A percentile compares a stretch with the other conserved stretches of the same genome.
phyloP scores from a whole-genome alignment of 1,284 basidiomycete genomes.

The Malassezia furfur region DNA sequence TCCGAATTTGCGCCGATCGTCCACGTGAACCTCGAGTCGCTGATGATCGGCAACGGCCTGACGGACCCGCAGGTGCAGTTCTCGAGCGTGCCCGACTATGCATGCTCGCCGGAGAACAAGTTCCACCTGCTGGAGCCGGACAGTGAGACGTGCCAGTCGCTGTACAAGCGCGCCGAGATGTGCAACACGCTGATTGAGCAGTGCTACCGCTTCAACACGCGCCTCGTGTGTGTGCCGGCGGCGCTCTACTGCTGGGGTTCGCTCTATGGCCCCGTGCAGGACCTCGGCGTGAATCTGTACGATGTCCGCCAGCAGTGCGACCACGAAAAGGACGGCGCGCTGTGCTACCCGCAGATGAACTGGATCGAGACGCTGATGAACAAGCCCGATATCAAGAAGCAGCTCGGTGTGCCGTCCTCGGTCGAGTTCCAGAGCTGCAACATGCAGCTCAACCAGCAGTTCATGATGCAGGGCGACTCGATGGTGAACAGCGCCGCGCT shows the following conservation, averaged over 20 bases:
- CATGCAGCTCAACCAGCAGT: slow-evolving; percentile 58
- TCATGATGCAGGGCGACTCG: slow-evolving; percentile 65
- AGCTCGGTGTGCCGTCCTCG: slow-evolving; percentile 60
- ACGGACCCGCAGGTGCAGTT: slow-evolving; percentile 47
- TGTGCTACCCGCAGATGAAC: slow-evolving; percentile 56
- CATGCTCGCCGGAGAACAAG: slow-evolving; percentile 53
- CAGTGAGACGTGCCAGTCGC: slow-evolving; percentile 59
- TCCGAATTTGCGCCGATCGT: slow-evolving; percentile 21
- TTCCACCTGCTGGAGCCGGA: slow-evolving; percentile 63
- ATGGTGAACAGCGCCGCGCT: slow-evolving; percentile 67
- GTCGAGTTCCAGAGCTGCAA: slow-evolving; percentile 57
- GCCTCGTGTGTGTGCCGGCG: slow-evolving; percentile 55
- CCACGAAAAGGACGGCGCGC: slow-evolving; percentile 57
- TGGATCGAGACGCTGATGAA: slow-evolving; percentile 50
- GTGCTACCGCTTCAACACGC: slow-evolving; percentile 43
- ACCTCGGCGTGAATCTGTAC: slow-evolving; percentile 56
- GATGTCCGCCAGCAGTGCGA: slow-evolving; percentile 72
- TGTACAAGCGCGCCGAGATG: slow-evolving; percentile 60
- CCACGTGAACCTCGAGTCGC: slow-evolving; percentile 39
- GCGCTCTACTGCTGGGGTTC: slow-evolving; percentile 51
- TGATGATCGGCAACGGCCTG: slow-evolving; percentile 47
- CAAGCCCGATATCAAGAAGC: slow-evolving; percentile 58
- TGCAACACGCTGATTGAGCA: slow-evolving; percentile 58
- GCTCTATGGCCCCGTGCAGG: slow-evolving; percentile 53
- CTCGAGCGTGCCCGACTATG: slow-evolving; percentile 62